Percentiles rank a stretch among this genome's conserved stretches.
These are phyloP conservation scores for Candida michaelii DNA, from an alignment of 805 yeast species.

Conservation along the genomic window DNA sequence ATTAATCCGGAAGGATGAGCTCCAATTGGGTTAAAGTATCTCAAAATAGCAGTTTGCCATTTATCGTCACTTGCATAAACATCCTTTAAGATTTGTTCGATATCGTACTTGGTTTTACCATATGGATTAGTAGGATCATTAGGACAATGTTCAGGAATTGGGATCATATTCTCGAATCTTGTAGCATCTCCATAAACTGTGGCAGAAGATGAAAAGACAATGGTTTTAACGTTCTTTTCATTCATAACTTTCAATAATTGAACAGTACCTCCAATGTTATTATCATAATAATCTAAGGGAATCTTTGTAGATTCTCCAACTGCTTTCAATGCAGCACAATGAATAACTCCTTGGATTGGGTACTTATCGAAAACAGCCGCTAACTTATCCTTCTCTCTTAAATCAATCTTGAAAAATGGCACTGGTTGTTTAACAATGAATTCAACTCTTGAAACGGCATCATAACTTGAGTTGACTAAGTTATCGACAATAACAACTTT, in stretches of 20 bases:
- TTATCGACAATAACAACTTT: conserved; percentile 75
- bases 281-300: conserved; percentile 67
- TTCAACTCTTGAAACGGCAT: conserved; percentile 64
- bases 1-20: conserved; percentile 80
- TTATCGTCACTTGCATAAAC: conserved; percentile 42
- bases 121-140: conserved; percentile 75
- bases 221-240: conserved; percentile 42
- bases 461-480: conserved; percentile 63
- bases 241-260: conserved; percentile 55
- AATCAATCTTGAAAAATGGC: conserved; percentile 58
- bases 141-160: conserved; percentile 78
- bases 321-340: conserved; percentile 82
- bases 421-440: conserved; percentile 48
- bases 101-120: conserved; percentile 67
- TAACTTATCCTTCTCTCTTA: conserved; percentile 50
- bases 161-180: conserved; percentile 67
- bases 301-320: conserved; percentile 74
- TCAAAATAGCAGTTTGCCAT: conserved; percentile 61
- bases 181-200: conserved; percentile 85
- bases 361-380: conserved; percentile 47
- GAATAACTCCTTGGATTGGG: conserved; percentile 61
- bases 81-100: conserved; percentile 63
- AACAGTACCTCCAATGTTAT: conserved; percentile 67
- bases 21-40: conserved; percentile 84
- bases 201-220: conserved; percentile 78